phyloP scores from a whole-genome alignment of 352 stramenopile species.

The Elongisporangium prolatum region DNA sequence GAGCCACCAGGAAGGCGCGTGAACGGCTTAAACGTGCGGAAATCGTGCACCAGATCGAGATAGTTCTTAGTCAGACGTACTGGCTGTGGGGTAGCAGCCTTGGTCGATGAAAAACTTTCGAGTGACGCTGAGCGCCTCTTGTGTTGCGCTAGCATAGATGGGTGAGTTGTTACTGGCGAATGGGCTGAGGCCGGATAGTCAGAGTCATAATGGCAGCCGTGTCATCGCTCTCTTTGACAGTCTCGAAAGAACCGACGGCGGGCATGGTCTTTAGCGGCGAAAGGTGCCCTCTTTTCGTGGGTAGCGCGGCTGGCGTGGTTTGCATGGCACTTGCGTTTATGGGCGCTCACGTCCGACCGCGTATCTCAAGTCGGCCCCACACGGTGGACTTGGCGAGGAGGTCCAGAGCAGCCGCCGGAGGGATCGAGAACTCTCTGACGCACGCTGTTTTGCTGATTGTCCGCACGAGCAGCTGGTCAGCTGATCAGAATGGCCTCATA shows the following conservation, averaged over 20 bases:
- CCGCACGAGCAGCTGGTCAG: background rate
- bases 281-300: background rate
- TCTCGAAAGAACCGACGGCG: background rate
- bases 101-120: background rate
- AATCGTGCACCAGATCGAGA: constrained; percentile 40
- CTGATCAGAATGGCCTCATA: background rate
- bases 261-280: background rate
- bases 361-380: background rate
- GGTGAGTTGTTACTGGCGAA: background rate
- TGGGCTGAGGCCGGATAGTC: background rate
- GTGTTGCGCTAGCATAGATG: background rate
- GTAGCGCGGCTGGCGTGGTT: background rate
- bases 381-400: background rate
- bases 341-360: background rate
- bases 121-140: background rate
- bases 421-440: background rate
- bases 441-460: background rate
- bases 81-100: background rate
- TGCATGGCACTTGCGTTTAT: background rate
- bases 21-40: constrained; percentile 46
- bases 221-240: background rate
- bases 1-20: constrained; percentile 34
- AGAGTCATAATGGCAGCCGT: background rate
- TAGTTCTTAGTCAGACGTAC: constrained; percentile 48
- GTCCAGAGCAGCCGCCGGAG: background rate